Evolutionary conservation across 129 eudicot species (phyloP), one percentile per base, ranked within the genome.

Genomic region (carrot (Daucus carota)): DNA sequence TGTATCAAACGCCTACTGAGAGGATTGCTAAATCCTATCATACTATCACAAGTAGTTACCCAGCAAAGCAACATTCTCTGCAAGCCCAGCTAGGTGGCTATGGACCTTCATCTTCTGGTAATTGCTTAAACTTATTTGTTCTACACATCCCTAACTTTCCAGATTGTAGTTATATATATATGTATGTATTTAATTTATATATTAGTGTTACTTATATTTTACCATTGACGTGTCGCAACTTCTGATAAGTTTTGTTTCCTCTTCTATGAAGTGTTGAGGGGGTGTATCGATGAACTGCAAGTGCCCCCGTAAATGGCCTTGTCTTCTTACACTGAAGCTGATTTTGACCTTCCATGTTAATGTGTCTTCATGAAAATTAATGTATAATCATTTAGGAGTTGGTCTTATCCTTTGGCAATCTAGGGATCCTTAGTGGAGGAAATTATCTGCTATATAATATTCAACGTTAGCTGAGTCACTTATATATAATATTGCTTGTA

Each of bases 91-190:
- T 62, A 68, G 80, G 50, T 79, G 41, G 82, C 50, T 60, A 42
- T 72, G 54, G 48, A 38, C 73, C 76, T 74, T 76, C 40, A 73
- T 75, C n/a, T n/a, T n/a, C 90, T 57, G 90, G 92, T 83, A 85
- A 15, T 69, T 54, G n/a, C 31, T n/a, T 54, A 0, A 24, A 33
- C 66, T 63, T 14, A 34, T n/a, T 52, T 66, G 9, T 62, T 59
- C 26, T 62, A 16, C 38, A 29, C 38, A 29, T 28, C 13, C 31
- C 10, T 62, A 13, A 32, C 20, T 26, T 10, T 62, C 38, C 1
- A 12, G 6, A 28, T 59, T 24, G 3, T 24, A 22, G 8, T 29
- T 26, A 45, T 34, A 41, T 76, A 9, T 70, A 41, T 57, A n/a
- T n/a, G n/a, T n/a, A n/a, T n/a, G n/a, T n/a, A 17, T 8, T 44